Evolutionary conservation across 2,329 filamentous ascomycete genomes (phyloP).

Genomic region (Penicillium sp.): DNA sequence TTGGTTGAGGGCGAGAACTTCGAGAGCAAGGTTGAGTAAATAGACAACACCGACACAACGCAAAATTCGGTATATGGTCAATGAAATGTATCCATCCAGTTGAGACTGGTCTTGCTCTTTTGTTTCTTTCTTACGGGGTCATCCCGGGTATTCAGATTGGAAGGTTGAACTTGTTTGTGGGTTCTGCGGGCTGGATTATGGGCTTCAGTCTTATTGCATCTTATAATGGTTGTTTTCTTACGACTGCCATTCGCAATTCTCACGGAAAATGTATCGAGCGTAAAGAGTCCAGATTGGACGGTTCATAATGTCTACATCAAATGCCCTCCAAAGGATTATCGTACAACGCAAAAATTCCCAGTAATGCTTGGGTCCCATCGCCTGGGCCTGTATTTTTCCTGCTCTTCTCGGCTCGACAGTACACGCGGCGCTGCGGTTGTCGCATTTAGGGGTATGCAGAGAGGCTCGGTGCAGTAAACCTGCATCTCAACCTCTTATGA

Average conservation of each 20-base stretch:
- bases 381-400: neutral
- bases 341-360: slow-evolving; percentile 9
- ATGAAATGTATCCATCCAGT: slow-evolving; percentile 22
- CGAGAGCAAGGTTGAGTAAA: slow-evolving; percentile 93
- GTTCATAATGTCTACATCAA: slow-evolving; percentile 14
- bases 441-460: neutral
- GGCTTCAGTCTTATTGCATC: neutral
- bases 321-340: slow-evolving; percentile 10
- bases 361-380: slow-evolving; percentile 6
- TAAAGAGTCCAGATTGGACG: slow-evolving; percentile 1
- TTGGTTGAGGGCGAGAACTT: slow-evolving; percentile 97
- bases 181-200: neutral
- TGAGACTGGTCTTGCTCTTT: neutral
- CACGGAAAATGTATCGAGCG: neutral
- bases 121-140: neutral
- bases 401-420: neutral
- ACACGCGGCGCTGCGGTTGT: neutral
- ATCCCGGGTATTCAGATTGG: neutral
- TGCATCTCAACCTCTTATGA: neutral
- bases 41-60: slow-evolving; percentile 7
- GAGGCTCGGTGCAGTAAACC: neutral
- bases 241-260: neutral
- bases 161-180: neutral
- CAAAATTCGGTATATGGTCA: slow-evolving; percentile 11
- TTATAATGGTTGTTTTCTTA: neutral